Evolutionary conservation across 2,329 filamentous ascomycete genomes (phyloP), one percentile per base, ranked within the genome.

Genomic region (Pseudocercospora eumusae): DNA sequence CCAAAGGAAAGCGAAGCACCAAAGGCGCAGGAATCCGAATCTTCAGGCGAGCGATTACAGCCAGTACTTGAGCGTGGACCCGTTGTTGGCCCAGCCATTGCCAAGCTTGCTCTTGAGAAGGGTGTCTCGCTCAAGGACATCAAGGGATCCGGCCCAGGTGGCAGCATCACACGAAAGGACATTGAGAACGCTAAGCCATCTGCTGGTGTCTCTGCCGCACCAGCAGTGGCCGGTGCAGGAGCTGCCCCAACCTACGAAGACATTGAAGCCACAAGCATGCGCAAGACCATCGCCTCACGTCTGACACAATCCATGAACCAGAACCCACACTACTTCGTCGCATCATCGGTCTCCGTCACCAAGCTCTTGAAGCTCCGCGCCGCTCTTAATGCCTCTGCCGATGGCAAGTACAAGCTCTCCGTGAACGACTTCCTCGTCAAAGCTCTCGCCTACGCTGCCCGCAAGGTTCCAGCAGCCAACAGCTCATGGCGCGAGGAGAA

Each of bases 401-500:
- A 96, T 66, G 95, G 93, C 81, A 88, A 92, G 80, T 99, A 96
- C 87, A 99, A 97, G 87, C 90, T 99, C 63, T 97, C 93, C n/a
- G 92, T 99, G 81, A 99, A 99, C 81, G 95, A 99, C 81, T 96
- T 99, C 85, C 84, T 99, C 67, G 92, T 99, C 85, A 99, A 99
- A 86, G 95, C 93, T 70, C 91, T 93, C 62, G 91, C 87, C 63
- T 83, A 90, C 66, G 95, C 95, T 65, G 92, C 89, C 76, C 89
- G 89, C 82, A 97, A 96, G 86, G 93, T 98, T 54, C 95, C 95
- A 63, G 86, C 90, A 68, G 95, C 93, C 80, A 99, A 99, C 86
- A 93, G 93, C 56, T 93, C 91, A 77, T 99, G 95, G 93, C 82
- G 83, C 59, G 86, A 88, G 75, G 88, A 90, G 74, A 89, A 61